Base-by-base conservation (phyloP, 768 basidiomycete genomes). In the Auricularia auricula-judae region DNA sequence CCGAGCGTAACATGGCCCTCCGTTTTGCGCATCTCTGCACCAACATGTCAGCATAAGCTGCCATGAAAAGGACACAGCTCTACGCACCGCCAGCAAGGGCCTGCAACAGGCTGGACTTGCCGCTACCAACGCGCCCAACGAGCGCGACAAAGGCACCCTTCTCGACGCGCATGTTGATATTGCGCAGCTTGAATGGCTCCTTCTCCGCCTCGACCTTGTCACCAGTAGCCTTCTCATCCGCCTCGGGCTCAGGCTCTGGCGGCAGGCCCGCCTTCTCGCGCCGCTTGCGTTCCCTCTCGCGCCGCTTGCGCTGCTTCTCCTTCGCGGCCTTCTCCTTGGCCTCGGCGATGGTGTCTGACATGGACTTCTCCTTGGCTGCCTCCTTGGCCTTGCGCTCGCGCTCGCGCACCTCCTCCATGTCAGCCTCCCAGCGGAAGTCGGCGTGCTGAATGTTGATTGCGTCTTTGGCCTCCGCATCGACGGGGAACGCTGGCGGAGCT, bases 81-180 rank as follows among this genome's bases (percentile, higher is more conserved):
- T 11, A 36, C 36, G 51, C 21, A 39, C 61, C 23, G 60, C 18
- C 33, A 58, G 36, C 34, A 66, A 66, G 4, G 68, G 47, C 54
- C 70, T 71, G 61, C 14, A 67, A 58, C 4, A 70, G 58, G 34
- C 68, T 70, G 2, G 71, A 65, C 64, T 91, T 91, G 35, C 89
- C 89, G 51, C 83, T 84, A 0, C 89, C 89, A 36, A 91, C 86
- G 11, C 81, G 79, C 14, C 89, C 89, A n/a, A 91, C 86, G 34
- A 91, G 83, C 1, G 84, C 86, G 4, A 89, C 78, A 36, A 90
- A 83, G 39, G 86, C 76, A 14, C 88, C 88, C 64, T 73, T 77
- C 2, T 78, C 77, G 42, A 86, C 71, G 56, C 70, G 69, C 39
- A 86, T 66, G 63, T 79, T 76, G 63, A 87, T 70, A 66, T 78